phyloP scores from a whole-genome alignment of 2,329 filamentous ascomycete species.

The Plenodomus biglobosus region DNA sequence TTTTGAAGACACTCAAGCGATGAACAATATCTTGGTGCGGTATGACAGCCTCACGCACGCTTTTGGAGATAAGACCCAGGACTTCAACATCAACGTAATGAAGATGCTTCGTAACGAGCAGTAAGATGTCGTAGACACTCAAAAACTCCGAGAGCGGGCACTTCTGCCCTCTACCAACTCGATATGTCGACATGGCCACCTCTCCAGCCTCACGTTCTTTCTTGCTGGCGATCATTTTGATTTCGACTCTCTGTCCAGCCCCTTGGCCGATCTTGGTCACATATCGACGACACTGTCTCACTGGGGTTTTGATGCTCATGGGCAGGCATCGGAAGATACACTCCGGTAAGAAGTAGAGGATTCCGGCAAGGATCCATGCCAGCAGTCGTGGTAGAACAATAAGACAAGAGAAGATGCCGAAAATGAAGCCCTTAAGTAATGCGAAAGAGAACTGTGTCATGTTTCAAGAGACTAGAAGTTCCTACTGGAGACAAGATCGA shows the following conservation, averaged over 20 bases:
- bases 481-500: neutral
- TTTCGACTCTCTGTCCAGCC: constrained; percentile 12
- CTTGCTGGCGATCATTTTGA: constrained; percentile 4
- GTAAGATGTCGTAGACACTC: constrained; percentile 34
- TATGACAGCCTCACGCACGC: constrained; percentile 25
- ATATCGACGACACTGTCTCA: constrained; percentile 20
- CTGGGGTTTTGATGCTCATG: constrained; percentile 11
- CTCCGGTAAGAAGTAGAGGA: constrained; percentile 11
- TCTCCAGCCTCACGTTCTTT: neutral
- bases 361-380: neutral
- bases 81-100: constrained; percentile 31
- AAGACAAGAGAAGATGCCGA: neutral
- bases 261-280: constrained; percentile 17
- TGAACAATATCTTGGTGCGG: constrained; percentile 19
- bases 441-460: neutral
- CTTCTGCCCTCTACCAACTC: constrained; percentile 3
- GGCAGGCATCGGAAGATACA: constrained; percentile 24
- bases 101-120: constrained; percentile 26
- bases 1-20: constrained; percentile 18
- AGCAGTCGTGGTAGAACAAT: constrained; percentile 2
- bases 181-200: constrained; percentile 4
- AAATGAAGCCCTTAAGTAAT: neutral
- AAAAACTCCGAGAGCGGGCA: constrained; percentile 26
- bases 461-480: neutral
- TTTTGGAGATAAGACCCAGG: constrained; percentile 28